Conservation (phyloP, 768 basidiomycete species). For the Cyathus striatus region DNA sequence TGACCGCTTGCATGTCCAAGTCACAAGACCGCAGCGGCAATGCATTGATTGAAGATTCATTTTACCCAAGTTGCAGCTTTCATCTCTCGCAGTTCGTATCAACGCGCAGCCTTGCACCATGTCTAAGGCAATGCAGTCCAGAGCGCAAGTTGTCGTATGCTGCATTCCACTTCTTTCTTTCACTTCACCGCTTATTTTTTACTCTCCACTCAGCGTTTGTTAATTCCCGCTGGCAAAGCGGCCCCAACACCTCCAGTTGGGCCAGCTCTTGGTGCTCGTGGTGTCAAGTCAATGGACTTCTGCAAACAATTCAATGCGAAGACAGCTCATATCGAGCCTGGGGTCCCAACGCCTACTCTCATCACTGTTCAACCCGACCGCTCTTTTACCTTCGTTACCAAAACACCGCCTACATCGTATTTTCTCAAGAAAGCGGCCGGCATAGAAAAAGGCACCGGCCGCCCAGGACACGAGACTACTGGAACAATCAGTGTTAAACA, state of each 20-base stretch:
- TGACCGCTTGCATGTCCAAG: no score
- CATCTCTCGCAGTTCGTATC: no score
- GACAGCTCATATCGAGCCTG: slow-evolving; percentile 81
- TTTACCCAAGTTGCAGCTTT: no score
- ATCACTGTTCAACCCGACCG: slow-evolving; percentile 94
- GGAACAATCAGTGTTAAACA: slow-evolving; percentile 93
- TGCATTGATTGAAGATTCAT: no score
- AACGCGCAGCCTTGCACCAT: slow-evolving; percentile 37
- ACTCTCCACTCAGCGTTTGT: slow-evolving; percentile 53
- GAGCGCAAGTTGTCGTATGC: slow-evolving; percentile 75
- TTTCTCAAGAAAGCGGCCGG: slow-evolving; percentile 89
- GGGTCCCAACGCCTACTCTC: slow-evolving; percentile 85
- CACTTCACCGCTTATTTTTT: slow-evolving; percentile 6
- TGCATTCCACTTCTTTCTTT: slow-evolving; percentile 3
- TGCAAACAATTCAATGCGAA: slow-evolving; percentile 99
- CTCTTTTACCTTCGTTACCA: slow-evolving; percentile 88
- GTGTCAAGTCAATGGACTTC: slow-evolving; percentile 99
- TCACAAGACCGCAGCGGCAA: no score
- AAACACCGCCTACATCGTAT: slow-evolving; percentile 86
- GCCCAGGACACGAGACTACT: slow-evolving; percentile 70
- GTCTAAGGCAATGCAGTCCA: slow-evolving; percentile 64
- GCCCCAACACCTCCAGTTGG: slow-evolving; percentile 95
- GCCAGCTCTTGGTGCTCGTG: slow-evolving; percentile 94
- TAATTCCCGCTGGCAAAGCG: slow-evolving; percentile 91
- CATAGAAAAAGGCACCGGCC: slow-evolving; percentile 85